Base-by-base conservation (phyloP, 192 early-diverging fungal genomes). In the Umbelopsis sp. region DNA sequence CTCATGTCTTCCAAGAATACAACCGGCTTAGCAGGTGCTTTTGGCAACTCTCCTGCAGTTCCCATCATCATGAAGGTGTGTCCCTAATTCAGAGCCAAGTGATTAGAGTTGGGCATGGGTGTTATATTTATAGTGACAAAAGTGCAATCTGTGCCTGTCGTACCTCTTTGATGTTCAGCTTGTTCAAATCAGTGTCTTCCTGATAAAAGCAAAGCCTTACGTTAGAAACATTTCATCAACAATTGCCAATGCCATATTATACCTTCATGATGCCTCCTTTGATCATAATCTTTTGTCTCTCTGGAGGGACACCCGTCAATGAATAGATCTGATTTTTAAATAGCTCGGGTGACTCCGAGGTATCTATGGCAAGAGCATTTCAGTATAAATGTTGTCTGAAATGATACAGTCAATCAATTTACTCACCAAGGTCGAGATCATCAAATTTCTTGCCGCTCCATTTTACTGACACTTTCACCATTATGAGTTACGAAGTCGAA, bases 1-100 rank as follows among this genome's bases (percentile, higher is more conserved):
- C 94, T 87, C 93, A 99, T 94, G 70, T 97, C 96, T 80, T 99
- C 97, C 43, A 95, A 77, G 76, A 99, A 99, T 38, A 88, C 75
- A 17, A 84, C 82, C 36, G 84, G 85, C 69, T 92, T 81, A 29
- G 70, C 71, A 4, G 95, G 96, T 1, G 88, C 91, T 72, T 93
- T 94, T 21, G 95, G 91, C n/a, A 96, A 82, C 81, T 97, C 97
- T 45, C 94, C 96, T 7, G 88, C 91, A 4, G 96, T 95, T 38
- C 97, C 97, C 92, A 97, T 96, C 96, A 99, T 97, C 95, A 87
- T 86, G 59, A 87, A 81, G 0, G 77, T 69, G 38, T 87, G 83
- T 4, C 77, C 77, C 77, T 78, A 67, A 41, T 41, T 41, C 38
- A 41, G 38, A 41, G 0, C 4, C 4, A 4, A 41, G 1, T 41